Conservation (phyloP, 177 flowering plant species). For the Vitis hybrid region DNA sequence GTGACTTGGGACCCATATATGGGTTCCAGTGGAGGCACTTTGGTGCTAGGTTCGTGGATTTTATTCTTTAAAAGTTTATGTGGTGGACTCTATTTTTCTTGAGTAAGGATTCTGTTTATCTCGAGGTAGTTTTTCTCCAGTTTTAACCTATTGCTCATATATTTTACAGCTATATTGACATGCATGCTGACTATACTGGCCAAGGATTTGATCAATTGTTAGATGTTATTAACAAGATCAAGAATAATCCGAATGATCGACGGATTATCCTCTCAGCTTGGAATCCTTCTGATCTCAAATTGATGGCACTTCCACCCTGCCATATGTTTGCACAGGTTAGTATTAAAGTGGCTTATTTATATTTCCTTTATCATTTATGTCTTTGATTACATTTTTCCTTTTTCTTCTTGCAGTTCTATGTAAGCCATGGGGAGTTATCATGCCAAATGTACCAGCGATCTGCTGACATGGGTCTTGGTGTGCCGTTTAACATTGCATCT, state of each 20-base stretch:
- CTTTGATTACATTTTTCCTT: background rate
- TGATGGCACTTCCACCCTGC: constrained; percentile 99
- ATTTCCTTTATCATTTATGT: background rate
- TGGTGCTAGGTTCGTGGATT: constrained; percentile 77
- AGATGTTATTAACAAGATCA: constrained; percentile 87
- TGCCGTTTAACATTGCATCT: constrained; percentile 94
- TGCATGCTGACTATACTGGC: constrained; percentile 96
- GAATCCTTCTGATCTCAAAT: constrained; percentile 90
- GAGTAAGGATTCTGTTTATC: background rate
- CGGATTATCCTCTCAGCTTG: constrained; percentile 92
- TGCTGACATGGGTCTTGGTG: constrained; percentile 95
- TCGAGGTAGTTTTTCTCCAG: background rate
- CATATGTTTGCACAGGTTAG: constrained; percentile 97
- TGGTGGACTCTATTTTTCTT: background rate
- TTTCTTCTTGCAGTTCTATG: constrained; percentile 39
- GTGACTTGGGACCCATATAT: constrained; percentile 94
- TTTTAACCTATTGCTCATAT: background rate
- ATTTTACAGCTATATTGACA: constrained; percentile 69
- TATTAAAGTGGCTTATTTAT: background rate
- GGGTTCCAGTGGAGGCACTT: constrained; percentile 99
- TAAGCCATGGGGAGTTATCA: constrained; percentile 50
- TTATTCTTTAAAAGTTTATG: background rate
- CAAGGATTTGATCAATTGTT: constrained; percentile 93
- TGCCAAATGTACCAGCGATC: constrained; percentile 97
- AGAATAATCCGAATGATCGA: constrained; percentile 83